A percentile compares a stretch with the other conserved stretches of the same genome.
phyloP scores from a whole-genome alignment of 2,329 filamentous ascomycete species.

The Claviceps africana region DNA sequence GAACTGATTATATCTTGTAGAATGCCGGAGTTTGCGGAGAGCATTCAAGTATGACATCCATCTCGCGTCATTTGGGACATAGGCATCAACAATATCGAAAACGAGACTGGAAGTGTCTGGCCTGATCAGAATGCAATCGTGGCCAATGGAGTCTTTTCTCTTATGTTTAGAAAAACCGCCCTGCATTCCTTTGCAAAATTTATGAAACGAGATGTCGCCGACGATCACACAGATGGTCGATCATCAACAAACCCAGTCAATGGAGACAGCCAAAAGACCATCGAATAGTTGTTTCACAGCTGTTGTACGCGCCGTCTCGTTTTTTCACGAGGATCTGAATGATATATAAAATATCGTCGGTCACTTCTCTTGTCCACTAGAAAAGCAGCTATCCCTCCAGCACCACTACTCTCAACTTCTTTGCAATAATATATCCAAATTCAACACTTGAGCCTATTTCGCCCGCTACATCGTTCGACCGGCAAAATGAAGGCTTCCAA shows the following conservation, averaged over 20 bases:
- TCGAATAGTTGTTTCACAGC: neutral
- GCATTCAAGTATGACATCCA: neutral
- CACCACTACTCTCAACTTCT: neutral
- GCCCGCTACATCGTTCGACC: neutral
- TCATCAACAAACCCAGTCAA: neutral
- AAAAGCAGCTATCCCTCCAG: too few relatives aligned
- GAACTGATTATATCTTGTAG: neutral
- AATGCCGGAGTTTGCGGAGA: neutral
- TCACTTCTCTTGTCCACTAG: too few relatives aligned
- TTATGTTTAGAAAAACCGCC: neutral
- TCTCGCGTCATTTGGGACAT: neutral
- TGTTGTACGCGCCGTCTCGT: neutral
- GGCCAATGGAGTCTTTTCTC: neutral
- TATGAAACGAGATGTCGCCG: neutral
- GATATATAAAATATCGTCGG: neutral
- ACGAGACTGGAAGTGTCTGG: neutral
- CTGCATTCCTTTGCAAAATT: neutral
- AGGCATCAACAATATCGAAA: neutral
- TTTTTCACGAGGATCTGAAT: neutral
- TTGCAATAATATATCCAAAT: neutral
- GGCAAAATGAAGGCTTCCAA: conserved; percentile 1
- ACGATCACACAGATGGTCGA: neutral
- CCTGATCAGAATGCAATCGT: neutral
- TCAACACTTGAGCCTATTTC: neutral
- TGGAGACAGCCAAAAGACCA: neutral